Evolutionary conservation across 1,284 basidiomycete genomes (phyloP).

Genomic region (Leccinum olivaceoglutinosum): DNA sequence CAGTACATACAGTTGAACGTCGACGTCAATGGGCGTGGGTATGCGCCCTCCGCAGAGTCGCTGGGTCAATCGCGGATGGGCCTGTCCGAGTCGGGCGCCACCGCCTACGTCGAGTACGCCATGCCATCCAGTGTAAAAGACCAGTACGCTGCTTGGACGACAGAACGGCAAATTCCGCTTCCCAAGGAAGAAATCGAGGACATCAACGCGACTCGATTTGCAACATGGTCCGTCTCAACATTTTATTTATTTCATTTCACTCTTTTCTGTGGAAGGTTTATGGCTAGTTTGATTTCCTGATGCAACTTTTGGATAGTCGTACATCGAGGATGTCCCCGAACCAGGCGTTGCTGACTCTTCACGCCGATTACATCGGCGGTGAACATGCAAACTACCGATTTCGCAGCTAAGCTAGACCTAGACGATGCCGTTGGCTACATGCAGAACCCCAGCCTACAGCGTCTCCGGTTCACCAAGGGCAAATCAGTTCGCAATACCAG

Average conservation of each 20-base stretch:
- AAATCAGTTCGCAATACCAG: constrained; percentile 37
- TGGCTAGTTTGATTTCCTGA: constrained; percentile 87
- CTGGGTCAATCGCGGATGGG: constrained; percentile 53
- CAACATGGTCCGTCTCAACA: constrained; percentile 64
- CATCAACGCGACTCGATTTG: constrained; percentile 91
- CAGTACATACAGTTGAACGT: constrained; percentile 30
- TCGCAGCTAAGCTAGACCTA: constrained; percentile 96
- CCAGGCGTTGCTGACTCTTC: constrained; percentile 90
- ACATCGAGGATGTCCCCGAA: constrained; percentile 97
- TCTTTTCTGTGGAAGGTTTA: constrained; percentile 8
- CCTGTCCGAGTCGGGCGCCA: constrained; percentile 54
- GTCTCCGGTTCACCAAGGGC: constrained; percentile 66
- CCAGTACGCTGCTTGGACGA: constrained; percentile 89
- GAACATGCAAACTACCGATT: constrained; percentile 95
- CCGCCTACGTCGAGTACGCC: constrained; percentile 54
- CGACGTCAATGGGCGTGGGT: constrained; percentile 64
- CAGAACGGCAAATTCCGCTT: constrained; percentile 89
- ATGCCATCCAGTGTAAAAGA: constrained; percentile 54
- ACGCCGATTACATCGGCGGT: constrained; percentile 98
- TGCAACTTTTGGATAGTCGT: constrained; percentile 96
- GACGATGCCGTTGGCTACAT: constrained; percentile 94
- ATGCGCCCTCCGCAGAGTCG: constrained; percentile 68
- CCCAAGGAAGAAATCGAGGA: constrained; percentile 99
- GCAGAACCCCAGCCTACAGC: constrained; percentile 87
- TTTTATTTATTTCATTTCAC: constrained; percentile 6